Evolutionary conservation across 2,329 filamentous ascomycete genomes (phyloP), one percentile per base, ranked within the genome.

Genomic region (Zasmidium cellare): DNA sequence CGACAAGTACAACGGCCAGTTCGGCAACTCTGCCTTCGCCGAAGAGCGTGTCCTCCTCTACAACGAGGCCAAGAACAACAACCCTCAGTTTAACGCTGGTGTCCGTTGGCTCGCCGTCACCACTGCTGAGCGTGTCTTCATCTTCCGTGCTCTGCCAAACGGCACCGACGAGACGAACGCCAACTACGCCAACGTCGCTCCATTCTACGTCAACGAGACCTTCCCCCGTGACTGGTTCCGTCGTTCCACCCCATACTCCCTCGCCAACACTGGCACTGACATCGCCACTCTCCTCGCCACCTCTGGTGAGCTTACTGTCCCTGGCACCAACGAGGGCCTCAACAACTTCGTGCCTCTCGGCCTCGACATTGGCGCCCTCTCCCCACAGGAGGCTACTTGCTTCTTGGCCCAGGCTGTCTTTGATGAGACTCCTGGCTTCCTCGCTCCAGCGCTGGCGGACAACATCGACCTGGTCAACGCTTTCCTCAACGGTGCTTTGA

Each of bases 151-250:
- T 19, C 57, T 70, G 46, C 59, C 67, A 16, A 69, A 70, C 57
- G 68, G 67, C 53, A 69, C 65, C 3, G 44, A 53, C 19, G 23
- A 45, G 35, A 54, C 35, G n/a, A 9, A 46, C 12, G 62, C 66
- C 14, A 47, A 66, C 53, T 65, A 53, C 53, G 20, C 35, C 12
- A 70, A 69, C 57, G 59, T 70, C 20, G 65, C 62, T 20, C 67
- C 68, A 11, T 69, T 70, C 60, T 69, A 67, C 59, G 53, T 69
- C 18, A 69, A 70, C 60, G 68, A 70, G 55, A 69, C 66, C 23
- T 70, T 69, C 59, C 67, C 67, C 3, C 14, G 47, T 1, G 44
- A 63, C 11, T 69, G 68, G 67, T 69, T 57, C 62, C 58, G 61
- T 25, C 62, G 66, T 44, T 49, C 56, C 1, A 60, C 53, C 7